phyloP scores from a whole-genome alignment of 169 alveolate species.

The Plasmodium chabaudi region DNA sequence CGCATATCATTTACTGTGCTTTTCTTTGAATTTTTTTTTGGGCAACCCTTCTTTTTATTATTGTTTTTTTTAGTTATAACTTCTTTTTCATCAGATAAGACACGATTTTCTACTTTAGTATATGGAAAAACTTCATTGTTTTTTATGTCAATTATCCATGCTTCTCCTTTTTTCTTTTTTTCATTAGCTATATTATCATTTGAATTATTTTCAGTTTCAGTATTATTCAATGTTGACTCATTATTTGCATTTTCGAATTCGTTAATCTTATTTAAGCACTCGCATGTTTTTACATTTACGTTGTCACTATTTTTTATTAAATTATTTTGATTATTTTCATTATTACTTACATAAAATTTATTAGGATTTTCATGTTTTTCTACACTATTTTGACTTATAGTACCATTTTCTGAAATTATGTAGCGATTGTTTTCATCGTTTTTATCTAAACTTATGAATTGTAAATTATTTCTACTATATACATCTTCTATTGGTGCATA shows the following conservation, averaged over 20 bases:
- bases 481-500: too few relatives aligned
- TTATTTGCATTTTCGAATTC: slow-evolving; percentile 3
- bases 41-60: not conserved
- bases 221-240: not conserved
- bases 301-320: not conserved
- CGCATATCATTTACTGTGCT: not conserved
- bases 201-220: not conserved
- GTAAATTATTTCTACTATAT: too few relatives aligned
- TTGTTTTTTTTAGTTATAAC: not conserved
- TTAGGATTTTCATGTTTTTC: too few relatives aligned
- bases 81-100: slow-evolving; percentile 20
- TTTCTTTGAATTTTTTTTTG: not conserved
- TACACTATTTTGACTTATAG: too few relatives aligned
- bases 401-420: too few relatives aligned
- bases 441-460: too few relatives aligned
- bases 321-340: not conserved
- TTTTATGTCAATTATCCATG: slow-evolving; percentile 69
- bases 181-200: not conserved
- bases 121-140: slow-evolving; percentile 67
- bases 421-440: too few relatives aligned
- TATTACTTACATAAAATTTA: too few relatives aligned
- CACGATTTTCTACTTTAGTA: slow-evolving; percentile 21
- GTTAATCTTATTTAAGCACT: not conserved
- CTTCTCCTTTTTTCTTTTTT: slow-evolving; percentile 26
- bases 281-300: not conserved